Percentiles rank a stretch among this genome's conserved stretches.
phyloP scores from a whole-genome alignment of 148 eudicot species.

The Rhododendron kiyosumense region DNA sequence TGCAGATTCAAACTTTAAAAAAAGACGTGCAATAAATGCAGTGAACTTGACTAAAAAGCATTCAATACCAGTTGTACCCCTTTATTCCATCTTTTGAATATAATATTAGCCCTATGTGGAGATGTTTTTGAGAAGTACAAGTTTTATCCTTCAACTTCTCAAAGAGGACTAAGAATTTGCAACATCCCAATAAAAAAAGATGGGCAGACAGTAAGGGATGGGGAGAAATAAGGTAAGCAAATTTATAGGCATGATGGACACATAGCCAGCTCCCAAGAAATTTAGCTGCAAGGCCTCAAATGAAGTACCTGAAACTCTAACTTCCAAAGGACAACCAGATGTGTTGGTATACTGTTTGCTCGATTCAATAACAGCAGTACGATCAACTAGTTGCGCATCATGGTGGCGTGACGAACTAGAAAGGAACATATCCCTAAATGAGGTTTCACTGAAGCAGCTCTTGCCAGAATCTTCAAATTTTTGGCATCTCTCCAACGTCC shows the following conservation, averaged over 20 bases:
- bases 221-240: neutral
- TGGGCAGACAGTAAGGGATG: neutral
- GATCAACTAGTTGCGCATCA: slow-evolving; percentile 23
- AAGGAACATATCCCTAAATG: slow-evolving; percentile 42
- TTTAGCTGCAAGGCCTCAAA: neutral
- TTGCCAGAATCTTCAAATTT: slow-evolving; percentile 48
- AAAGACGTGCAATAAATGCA: neutral
- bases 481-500: slow-evolving; percentile 38
- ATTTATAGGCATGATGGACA: neutral
- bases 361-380: slow-evolving; percentile 23
- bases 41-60: neutral
- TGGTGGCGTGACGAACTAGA: slow-evolving; percentile 27
- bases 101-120: neutral
- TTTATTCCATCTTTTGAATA: neutral
- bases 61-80: neutral
- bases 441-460: slow-evolving; percentile 54
- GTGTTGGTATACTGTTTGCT: slow-evolving; percentile 19
- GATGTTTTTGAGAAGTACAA: neutral
- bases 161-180: neutral
- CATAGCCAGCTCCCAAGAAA: neutral
- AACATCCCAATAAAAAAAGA: neutral
- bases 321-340: slow-evolving; percentile 25
- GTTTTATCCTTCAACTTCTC: neutral
- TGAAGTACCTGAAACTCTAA: slow-evolving; percentile 35
- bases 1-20: neutral